phyloP scores from a whole-genome alignment of 1,284 basidiomycete species.

The Ustilago shanxiensis region DNA sequence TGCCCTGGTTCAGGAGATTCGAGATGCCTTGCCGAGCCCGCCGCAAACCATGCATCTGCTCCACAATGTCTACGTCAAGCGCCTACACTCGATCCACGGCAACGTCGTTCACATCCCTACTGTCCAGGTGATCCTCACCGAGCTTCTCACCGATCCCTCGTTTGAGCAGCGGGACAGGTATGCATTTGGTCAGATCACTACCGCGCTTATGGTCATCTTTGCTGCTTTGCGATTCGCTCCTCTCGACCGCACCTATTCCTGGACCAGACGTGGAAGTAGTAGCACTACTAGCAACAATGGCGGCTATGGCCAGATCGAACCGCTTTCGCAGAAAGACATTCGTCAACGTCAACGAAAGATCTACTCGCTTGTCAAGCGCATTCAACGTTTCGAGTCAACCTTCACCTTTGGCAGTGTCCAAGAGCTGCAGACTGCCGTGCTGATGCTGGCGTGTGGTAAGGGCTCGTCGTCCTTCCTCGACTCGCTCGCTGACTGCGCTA shows the following conservation, averaged over 20 bases:
- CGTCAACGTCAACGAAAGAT: slow-evolving; percentile 33
- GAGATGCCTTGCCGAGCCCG: slow-evolving; percentile 22
- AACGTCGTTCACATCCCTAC: slow-evolving; percentile 33
- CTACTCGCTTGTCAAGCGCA: slow-evolving; percentile 37
- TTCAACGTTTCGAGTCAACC: slow-evolving; percentile 33
- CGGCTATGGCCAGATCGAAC: slow-evolving; percentile 9
- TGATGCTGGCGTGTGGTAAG: slow-evolving; percentile 37
- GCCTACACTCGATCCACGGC: slow-evolving; percentile 37
- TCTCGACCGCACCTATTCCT: slow-evolving; percentile 30
- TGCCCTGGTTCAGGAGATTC: slow-evolving; percentile 21
- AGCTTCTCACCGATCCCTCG: slow-evolving; percentile 26
- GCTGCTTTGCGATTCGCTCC: slow-evolving; percentile 29
- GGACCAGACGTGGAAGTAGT: slow-evolving; percentile 10
- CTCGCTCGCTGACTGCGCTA: slow-evolving; percentile 31
- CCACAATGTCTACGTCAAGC: slow-evolving; percentile 34
- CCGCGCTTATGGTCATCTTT: slow-evolving; percentile 45
- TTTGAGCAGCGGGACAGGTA: slow-evolving; percentile 37
- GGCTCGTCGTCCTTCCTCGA: slow-evolving; percentile 33
- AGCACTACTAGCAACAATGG: background rate
- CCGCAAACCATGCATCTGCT: slow-evolving; percentile 29
- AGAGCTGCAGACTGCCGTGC: slow-evolving; percentile 35
- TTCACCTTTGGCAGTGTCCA: slow-evolving; percentile 29
- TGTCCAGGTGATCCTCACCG: slow-evolving; percentile 28
- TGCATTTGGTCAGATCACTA: slow-evolving; percentile 30
- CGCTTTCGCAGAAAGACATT: slow-evolving; percentile 32